These are phyloP conservation scores for Candida glucosophila DNA, from an alignment of 1,139 yeast species.

Conservation along the genomic window DNA sequence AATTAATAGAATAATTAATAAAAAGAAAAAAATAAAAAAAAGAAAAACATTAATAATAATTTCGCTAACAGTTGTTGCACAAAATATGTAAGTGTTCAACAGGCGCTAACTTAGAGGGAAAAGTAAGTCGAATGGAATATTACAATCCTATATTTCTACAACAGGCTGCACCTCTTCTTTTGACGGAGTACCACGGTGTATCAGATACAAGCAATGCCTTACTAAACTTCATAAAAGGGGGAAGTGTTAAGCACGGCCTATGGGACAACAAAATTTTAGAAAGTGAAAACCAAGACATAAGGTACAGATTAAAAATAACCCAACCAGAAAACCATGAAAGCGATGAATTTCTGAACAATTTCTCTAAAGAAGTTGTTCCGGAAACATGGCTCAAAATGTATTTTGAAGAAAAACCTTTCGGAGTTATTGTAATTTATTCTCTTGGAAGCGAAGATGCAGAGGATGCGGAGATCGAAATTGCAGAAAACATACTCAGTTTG, in stretches of 20 bases:
- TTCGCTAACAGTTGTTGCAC: conserved; percentile 1
- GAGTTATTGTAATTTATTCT: conserved; percentile 14
- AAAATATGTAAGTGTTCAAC: not conserved
- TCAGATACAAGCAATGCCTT: conserved; percentile 3
- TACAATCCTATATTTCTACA: conserved; percentile 20
- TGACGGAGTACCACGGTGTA: conserved; percentile 9
- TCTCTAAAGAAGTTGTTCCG: conserved; percentile 27
- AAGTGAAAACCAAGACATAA: conserved; percentile 27
- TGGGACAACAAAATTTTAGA: conserved; percentile 37
- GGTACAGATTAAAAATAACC: conserved; percentile 18
- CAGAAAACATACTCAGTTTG: conserved; percentile 10
- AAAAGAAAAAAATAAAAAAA: too few species aligned
- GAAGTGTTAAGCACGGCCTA: conserved; percentile 10
- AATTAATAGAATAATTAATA: too few species aligned
- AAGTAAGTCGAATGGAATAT: conserved; percentile 18
- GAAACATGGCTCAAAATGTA: conserved; percentile 31
- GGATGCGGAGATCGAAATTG: too few species aligned
- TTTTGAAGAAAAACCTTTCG: conserved; percentile 24
- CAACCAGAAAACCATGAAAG: conserved; percentile 2
- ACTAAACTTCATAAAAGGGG: conserved; percentile 10
- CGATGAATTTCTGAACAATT: conserved; percentile 1
- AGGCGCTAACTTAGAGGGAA: too few species aligned
- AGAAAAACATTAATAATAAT: too few species aligned
- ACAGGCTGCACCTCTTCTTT: conserved; percentile 27
- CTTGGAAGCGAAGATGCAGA: conserved; percentile 13